Base-by-base conservation (phyloP, 2,329 filamentous ascomycete species). In the Trichoderma endophyticum region DNA sequence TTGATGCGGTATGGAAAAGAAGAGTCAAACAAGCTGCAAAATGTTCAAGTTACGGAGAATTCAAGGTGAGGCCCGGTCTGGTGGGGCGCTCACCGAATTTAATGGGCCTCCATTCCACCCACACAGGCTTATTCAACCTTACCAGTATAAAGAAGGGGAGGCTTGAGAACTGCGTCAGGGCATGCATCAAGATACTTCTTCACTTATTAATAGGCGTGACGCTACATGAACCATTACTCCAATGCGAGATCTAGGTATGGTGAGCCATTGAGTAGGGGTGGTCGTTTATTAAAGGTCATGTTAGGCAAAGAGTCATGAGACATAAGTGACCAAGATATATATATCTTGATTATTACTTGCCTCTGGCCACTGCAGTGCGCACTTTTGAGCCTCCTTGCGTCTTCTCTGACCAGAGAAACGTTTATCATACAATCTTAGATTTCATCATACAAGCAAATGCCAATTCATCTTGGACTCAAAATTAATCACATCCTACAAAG, bases 1-100 rank as follows among this genome's bases (percentile, higher is more conserved):
- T n/a, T 28, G 66, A 30, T 32, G 21, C 9, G 39, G 18, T 21
- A 39, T 11, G 15, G n/a, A 36, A 36, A 14, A 39, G 24, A 51
- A 26, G 6, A 11, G 64, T 11, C 21, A 26, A 14, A 21, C 6
- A 32, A 2, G 43, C 39, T 28, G 18, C 15, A 61, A 61, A 70
- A 60, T 26, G 24, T 57, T 54, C 34, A 43, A 64, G 11, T 21
- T 14, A 15, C 30, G 3, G 28, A 57, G 62, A 60, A 60, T 70
- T 63, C 34, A 6, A 65, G 65, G 71, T 69, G 65, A 70, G 62
- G 48, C 51, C 65, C 66, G 60, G 66, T 65, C 30, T 65, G 62
- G 54, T 39, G 62, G 36, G 48, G 57, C 32, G 1, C 48, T 72
- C 56, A 72, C 71, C 71, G 71, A 68, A 30, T 15, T 59, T 68